phyloP scores from a whole-genome alignment of 2,329 filamentous ascomycete species.

The Talaromyces atroroseus region DNA sequence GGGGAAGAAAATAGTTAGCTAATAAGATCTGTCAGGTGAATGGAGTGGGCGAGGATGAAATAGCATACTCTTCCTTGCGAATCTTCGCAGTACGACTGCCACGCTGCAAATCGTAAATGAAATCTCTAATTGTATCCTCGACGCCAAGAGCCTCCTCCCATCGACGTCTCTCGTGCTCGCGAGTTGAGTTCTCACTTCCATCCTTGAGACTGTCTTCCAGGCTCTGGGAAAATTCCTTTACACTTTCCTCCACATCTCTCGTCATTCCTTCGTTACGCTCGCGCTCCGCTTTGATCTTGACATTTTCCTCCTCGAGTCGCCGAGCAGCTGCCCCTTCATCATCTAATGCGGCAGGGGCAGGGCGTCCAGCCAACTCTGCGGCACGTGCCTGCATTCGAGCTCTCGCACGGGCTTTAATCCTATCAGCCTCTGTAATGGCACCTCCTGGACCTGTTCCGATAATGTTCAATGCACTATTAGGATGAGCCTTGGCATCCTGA shows the following conservation, averaged over 20 bases:
- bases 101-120: slow-evolving; percentile 93
- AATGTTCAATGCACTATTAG: slow-evolving; percentile 70
- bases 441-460: slow-evolving; percentile 92
- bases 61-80: slow-evolving; percentile 54
- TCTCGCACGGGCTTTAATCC: slow-evolving; percentile 88
- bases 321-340: slow-evolving; percentile 76
- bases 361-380: slow-evolving; percentile 83
- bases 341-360: slow-evolving; percentile 59
- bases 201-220: slow-evolving; percentile 87
- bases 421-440: slow-evolving; percentile 83
- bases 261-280: slow-evolving; percentile 97
- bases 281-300: slow-evolving; percentile 73
- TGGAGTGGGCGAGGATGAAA: neutral
- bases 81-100: slow-evolving; percentile 72
- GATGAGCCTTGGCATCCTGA: slow-evolving; percentile 87
- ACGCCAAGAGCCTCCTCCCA: slow-evolving; percentile 97
- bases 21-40: neutral
- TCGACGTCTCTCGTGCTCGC: slow-evolving; percentile 82
- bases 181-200: slow-evolving; percentile 65
- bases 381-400: slow-evolving; percentile 99
- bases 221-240: slow-evolving; percentile 76
- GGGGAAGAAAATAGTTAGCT: neutral
- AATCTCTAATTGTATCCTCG: slow-evolving; percentile 93
- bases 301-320: slow-evolving; percentile 81
- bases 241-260: slow-evolving; percentile 90